phyloP scores from a whole-genome alignment of 345 rosid species.

The Eucalyptus cladocalyx region DNA sequence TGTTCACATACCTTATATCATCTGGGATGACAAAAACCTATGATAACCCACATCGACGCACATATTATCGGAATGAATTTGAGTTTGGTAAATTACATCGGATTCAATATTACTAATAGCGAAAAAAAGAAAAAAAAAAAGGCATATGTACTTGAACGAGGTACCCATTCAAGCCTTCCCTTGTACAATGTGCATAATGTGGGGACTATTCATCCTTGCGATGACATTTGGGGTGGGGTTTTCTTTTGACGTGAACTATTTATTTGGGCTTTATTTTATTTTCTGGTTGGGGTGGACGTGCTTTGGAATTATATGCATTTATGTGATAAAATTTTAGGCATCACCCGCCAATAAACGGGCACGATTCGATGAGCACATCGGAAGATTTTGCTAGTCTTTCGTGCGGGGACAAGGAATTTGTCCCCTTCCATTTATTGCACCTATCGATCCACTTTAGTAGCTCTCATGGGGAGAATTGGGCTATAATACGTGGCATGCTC shows the following conservation, averaged over 20 bases:
- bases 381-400: neutral
- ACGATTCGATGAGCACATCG: neutral
- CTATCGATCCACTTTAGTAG: neutral
- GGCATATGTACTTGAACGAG: neutral
- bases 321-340: neutral
- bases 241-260: neutral
- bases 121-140: accelerated
- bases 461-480: neutral
- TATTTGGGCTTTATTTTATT: neutral
- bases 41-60: neutral
- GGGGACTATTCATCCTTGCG: neutral
- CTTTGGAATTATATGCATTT: neutral
- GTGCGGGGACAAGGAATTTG: neutral
- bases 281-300: neutral
- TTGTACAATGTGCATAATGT: neutral
- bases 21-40: neutral
- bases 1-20: neutral
- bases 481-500: accelerated
- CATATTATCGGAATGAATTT: neutral
- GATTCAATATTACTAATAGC: neutral
- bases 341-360: neutral
- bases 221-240: neutral
- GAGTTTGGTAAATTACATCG: neutral
- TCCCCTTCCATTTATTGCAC: neutral
- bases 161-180: neutral